Base-by-base conservation (phyloP, 2,329 filamentous ascomycete genomes). In the Aspergillus vadensis region DNA sequence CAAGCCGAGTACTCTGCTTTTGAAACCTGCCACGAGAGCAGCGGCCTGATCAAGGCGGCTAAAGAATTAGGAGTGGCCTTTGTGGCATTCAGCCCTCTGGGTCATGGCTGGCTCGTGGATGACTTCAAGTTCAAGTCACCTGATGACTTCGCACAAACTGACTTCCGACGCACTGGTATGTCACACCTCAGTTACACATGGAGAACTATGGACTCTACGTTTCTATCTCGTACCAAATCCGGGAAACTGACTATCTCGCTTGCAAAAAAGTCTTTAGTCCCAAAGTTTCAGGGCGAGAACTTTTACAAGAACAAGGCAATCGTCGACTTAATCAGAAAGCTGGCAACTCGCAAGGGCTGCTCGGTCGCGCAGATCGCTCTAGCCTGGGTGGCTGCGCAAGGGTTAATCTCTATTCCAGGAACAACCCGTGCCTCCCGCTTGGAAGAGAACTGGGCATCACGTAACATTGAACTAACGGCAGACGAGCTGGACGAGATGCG, bases 21-120 rank as follows among this genome's bases (percentile, higher is more conserved):
- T 53, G 77, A 79, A 59, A 78, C 76, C 0, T 4, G 78, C 0
- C 77, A 80, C 41, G 77, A 80, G 59, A 73, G 73, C 56, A 64
- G 75, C 27, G 75, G 72, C 1, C 65, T 82, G 2, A 79, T 82
- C 17, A 72, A 80, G 0, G 73, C 79, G 0, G 74, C 74, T 0
- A 76, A 71, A 25, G 79, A 82, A 36, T 64, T 81, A 0, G 75
- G 69, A 1, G 65, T 82, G 0, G 76, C 80, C 0, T 81, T 75
- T 49, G 76, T 82, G 0, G 80, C 80, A 0, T 82, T 79, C 54
- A 80, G 80, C 25, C 80, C 80, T 0, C 67, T 82, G 0, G 80
- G 80, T 1, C 78, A 82, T 39, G 80, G 80, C 14, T 81, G 79
- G 77, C 75, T 82, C 0, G 79, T 81, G 0, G 79, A 81, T 55